Evolutionary conservation across 441 rosid species (phyloP).

Genomic region (Bocquillonia castaneifolia): DNA sequence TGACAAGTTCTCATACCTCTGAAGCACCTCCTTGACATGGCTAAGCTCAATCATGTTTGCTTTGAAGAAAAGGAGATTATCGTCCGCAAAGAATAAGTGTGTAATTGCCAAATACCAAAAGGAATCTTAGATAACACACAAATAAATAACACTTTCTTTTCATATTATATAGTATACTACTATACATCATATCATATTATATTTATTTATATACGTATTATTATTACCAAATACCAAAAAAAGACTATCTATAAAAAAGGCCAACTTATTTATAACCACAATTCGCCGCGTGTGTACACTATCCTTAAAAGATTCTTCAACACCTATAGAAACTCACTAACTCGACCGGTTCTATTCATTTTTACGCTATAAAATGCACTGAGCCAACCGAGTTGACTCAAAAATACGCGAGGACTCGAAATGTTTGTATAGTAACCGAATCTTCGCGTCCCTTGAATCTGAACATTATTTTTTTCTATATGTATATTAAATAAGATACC

Average conservation of each 20-base stretch:
- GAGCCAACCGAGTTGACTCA: constrained; percentile 26
- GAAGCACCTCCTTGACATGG: too few relatives aligned
- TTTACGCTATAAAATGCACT: not conserved
- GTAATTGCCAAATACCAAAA: constrained; percentile 19
- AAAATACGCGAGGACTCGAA: constrained; percentile 48
- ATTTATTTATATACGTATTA: too few relatives aligned
- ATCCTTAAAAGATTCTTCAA: constrained; percentile 39
- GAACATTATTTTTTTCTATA: not conserved
- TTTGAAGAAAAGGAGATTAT: too few relatives aligned
- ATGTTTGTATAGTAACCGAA: constrained; percentile 24
- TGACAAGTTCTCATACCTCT: too few relatives aligned
- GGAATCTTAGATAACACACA: constrained; percentile 19
- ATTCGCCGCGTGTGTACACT: constrained; percentile 50
- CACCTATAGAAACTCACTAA: constrained; percentile 9
- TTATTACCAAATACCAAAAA: not conserved
- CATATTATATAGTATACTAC: too few relatives aligned
- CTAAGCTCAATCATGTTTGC: too few relatives aligned
- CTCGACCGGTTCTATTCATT: constrained; percentile 27
- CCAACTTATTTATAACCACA: constrained; percentile 15
- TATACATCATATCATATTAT: too few relatives aligned
- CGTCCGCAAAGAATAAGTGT: too few relatives aligned
- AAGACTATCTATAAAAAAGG: too few relatives aligned
- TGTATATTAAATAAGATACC: constrained; percentile 17
- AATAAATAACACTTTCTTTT: too few relatives aligned
- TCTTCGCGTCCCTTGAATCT: constrained; percentile 43